Evolutionary conservation across 768 basidiomycete species (phyloP), one percentile per base, ranked within the genome.

Genomic region (Antrodiella citrinella): DNA sequence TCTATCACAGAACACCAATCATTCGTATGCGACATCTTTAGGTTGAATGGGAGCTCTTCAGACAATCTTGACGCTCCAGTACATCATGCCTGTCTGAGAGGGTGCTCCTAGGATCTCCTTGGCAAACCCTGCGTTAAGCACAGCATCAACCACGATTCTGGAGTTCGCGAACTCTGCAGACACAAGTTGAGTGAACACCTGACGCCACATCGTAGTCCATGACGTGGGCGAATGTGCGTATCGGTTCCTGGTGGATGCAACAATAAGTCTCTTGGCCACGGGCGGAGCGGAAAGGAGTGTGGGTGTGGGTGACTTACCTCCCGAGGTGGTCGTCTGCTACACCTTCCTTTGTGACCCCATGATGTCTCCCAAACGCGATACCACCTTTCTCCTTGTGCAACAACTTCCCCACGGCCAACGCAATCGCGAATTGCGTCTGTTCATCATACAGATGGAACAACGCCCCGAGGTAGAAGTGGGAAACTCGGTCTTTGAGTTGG

Each of bases 401-500:
- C 1, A 69, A 51, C 7, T 30, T 41, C 2, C 51, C 57, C 9
- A 70, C 51, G 4, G 66, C 59, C 13, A 62, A 43, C 0, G 67
- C 67, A 10, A 68, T 56, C 5, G 51, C 62, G n/a, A 60, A 52
- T 52, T 70, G 69, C 44, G 60, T 64, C 13, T 54, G 43, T 52
- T 65, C 62, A 54, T 66, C 61, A 47, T 66, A 67, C n/a, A 69
- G 57, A 45, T 70, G 65, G 54, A 70, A 70, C 10, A 70, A 50
- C 9, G 67, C 62, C 1, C 66, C 65, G 2, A 62, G 51, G 49
- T 69, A 67, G 24, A 68, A 50, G 51, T 64, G 60, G 35, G 56
- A 60, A 20, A 65, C 50, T 18, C 57, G 30, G 30, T 59, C 62
- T 13, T 49, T 52, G 11, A 68, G 57, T 20, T 64, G 57, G 11